Percentiles rank a stretch among this genome's conserved stretches.
phyloP scores from a whole-genome alignment of 331 rosid species.

The Quercus lobata region DNA sequence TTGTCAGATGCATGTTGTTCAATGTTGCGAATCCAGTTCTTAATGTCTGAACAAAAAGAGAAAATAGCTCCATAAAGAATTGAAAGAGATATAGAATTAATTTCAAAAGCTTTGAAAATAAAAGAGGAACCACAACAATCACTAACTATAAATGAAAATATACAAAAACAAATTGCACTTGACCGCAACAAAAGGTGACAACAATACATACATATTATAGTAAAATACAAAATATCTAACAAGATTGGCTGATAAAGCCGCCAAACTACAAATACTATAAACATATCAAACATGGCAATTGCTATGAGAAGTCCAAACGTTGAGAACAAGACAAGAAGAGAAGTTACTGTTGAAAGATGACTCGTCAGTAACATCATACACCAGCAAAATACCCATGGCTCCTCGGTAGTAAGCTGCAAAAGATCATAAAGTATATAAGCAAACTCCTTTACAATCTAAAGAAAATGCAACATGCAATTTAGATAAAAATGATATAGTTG shows the following conservation, averaged over 20 bases:
- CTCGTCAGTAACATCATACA: conserved; percentile 86
- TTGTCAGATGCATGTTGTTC: conserved; percentile 87
- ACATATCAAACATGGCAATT: not conserved
- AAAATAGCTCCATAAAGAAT: not conserved
- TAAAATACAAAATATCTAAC: not conserved
- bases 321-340: conserved; percentile 25
- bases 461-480: not conserved
- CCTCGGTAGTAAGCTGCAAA: conserved; percentile 86
- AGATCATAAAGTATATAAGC: conserved; percentile 22
- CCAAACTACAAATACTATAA: not conserved
- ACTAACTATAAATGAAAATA: not conserved
- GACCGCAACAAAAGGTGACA: not conserved
- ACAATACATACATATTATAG: not conserved
- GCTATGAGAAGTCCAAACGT: conserved; percentile 11
- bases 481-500: not conserved
- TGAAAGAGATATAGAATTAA: not conserved
- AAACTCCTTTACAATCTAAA: conserved; percentile 5
- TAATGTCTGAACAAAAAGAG: conserved; percentile 48
- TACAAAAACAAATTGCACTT: not conserved
- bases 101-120: not conserved
- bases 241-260: not conserved
- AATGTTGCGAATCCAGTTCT: conserved; percentile 84
- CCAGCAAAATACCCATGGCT: conserved; percentile 91
- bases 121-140: not conserved
- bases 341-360: conserved; percentile 73